Conservation (phyloP, 306 rosid genomes). For the Prinsepia uniflora region DNA sequence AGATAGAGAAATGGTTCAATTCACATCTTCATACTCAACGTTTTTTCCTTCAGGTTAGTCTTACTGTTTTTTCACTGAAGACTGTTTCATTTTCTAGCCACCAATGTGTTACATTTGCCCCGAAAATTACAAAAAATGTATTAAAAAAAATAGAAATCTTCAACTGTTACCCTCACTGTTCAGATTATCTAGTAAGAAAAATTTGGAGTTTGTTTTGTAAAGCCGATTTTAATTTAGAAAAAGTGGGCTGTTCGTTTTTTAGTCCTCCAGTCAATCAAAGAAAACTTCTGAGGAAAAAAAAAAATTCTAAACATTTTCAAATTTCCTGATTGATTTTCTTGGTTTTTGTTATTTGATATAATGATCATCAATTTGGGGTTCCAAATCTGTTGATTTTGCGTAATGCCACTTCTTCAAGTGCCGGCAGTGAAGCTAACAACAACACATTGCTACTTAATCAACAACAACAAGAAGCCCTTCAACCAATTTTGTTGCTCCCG, state of each 20-base stretch:
- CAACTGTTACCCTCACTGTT: neutral
- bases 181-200: neutral
- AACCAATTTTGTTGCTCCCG: neutral
- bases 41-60: neutral
- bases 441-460: neutral
- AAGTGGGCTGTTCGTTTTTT: neutral
- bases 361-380: neutral
- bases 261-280: no score
- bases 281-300: no score
- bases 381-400: slow-evolving; percentile 6
- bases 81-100: neutral
- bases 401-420: slow-evolving; percentile 7
- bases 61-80: neutral
- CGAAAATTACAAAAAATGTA: no score
- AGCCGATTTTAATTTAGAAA: neutral
- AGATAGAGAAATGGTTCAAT: neutral
- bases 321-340: neutral
- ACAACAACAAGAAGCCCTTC: neutral
- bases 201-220: neutral
- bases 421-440: neutral
- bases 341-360: neutral
- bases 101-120: neutral
- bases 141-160: no score
- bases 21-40: neutral
- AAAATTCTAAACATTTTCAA: no score